A percentile compares a stretch with the other conserved stretches of the same genome.
Evolutionary conservation across 2,329 filamentous ascomycete species (phyloP).

Genomic region (Nemania sp.): DNA sequence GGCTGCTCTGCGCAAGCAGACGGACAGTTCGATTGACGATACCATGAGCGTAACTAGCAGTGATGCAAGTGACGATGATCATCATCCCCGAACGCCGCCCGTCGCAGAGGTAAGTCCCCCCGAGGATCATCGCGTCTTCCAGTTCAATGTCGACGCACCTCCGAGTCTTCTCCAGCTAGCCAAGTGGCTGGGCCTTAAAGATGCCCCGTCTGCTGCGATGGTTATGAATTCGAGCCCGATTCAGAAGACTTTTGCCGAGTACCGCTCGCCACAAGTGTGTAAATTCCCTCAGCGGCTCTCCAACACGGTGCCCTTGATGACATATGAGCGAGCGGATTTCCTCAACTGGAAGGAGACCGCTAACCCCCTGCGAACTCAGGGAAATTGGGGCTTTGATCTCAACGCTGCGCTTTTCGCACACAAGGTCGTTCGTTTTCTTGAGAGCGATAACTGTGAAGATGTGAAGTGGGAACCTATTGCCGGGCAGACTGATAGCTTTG

Average conservation of each 20-base stretch:
- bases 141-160: neutral
- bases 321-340: too few species aligned
- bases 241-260: neutral
- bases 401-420: slow-evolving; percentile 16
- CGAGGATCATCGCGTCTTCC: neutral
- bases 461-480: slow-evolving; percentile 6
- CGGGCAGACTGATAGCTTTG: neutral
- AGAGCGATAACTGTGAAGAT: neutral
- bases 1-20: too few species aligned
- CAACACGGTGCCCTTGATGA: too few species aligned
- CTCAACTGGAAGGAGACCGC: too few species aligned
- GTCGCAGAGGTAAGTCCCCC: neutral
- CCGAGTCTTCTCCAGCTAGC: neutral
- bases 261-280: neutral
- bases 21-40: too few species aligned
- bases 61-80: too few species aligned
- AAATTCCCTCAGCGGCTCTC: too few species aligned
- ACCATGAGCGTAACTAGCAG: too few species aligned
- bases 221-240: neutral
- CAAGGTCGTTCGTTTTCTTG: slow-evolving; percentile 8
- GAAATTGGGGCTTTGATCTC: neutral
- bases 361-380: fast-evolving
- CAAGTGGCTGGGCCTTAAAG: slow-evolving; percentile 1
- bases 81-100: neutral
- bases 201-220: neutral